phyloP scores from a whole-genome alignment of 164 flowering plant genomes.

The Piper longum region DNA sequence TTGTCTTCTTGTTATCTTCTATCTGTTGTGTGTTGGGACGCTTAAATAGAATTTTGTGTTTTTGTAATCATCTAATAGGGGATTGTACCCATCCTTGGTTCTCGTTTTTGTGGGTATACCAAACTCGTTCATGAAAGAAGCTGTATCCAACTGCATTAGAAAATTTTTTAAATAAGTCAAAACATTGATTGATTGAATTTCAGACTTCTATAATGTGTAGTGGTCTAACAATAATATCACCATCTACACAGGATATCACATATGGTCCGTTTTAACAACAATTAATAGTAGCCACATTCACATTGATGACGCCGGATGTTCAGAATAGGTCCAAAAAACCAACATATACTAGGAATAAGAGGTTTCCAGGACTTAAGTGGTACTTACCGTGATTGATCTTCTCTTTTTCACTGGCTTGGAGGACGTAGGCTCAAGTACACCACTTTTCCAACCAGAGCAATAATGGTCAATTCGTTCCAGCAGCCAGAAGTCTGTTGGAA shows the following conservation, averaged over 20 bases:
- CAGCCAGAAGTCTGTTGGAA: constrained; percentile 91
- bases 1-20: background rate
- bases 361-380: no score
- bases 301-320: no score
- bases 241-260: no score
- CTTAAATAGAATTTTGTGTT: constrained; percentile 84
- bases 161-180: background rate
- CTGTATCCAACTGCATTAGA: constrained; percentile 63
- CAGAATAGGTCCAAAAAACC: no score
- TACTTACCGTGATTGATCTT: constrained; percentile 60
- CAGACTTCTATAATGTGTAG: background rate
- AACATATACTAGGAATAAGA: no score
- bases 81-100: constrained; percentile 95
- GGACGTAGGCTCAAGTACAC: constrained; percentile 17
- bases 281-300: no score
- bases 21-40: constrained; percentile 83
- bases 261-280: no score
- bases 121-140: constrained; percentile 92
- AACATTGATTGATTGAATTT: background rate
- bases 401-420: constrained; percentile 69
- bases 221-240: no score
- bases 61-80: constrained; percentile 88
- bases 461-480: constrained; percentile 84
- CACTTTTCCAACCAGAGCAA: constrained; percentile 63
- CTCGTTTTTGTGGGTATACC: constrained; percentile 86